Percentiles rank a stretch among this genome's conserved stretches.
phyloP scores from a whole-genome alignment of 768 basidiomycete genomes.

The Phanerodontia chrysosporium region DNA sequence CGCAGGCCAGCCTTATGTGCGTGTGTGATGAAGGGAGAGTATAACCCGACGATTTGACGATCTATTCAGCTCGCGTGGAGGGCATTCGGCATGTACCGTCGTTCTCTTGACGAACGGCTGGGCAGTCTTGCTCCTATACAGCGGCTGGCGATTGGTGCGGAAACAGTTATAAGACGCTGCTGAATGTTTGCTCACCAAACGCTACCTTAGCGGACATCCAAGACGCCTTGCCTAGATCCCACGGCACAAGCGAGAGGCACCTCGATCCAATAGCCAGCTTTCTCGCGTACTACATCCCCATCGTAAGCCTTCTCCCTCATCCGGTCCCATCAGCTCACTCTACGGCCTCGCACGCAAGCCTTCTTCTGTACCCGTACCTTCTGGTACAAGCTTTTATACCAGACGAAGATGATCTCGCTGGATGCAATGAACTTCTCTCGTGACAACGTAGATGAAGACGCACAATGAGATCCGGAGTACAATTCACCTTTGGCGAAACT shows the following conservation, averaged over 20 bases:
- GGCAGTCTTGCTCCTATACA: constrained; percentile 24
- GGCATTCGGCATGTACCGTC: constrained; percentile 22
- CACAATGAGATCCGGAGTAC: background rate
- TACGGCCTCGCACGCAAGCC: constrained; percentile 8
- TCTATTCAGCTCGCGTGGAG: constrained; percentile 24
- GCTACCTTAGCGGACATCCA: constrained; percentile 18
- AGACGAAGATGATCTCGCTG: constrained; percentile 19
- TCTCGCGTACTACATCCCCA: background rate
- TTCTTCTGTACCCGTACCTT: constrained; percentile 20
- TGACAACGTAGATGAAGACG: constrained; percentile 1
- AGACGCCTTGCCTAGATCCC: no score
- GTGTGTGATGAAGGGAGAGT: no score
- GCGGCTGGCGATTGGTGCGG: constrained; percentile 21
- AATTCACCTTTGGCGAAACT: constrained; percentile 8
- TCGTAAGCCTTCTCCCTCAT: background rate
- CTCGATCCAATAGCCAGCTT: background rate
- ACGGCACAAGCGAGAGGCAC: no score
- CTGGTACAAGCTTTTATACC: constrained; percentile 25
- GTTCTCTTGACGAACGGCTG: constrained; percentile 25
- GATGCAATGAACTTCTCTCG: constrained; percentile 21
- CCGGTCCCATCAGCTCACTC: background rate
- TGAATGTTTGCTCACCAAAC: background rate
- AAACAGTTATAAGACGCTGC: background rate
- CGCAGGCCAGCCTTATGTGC: constrained; percentile 23
- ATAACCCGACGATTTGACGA: no score